Conservation (phyloP, 108 stramenopile species). For the Skeletonema potamos region DNA sequence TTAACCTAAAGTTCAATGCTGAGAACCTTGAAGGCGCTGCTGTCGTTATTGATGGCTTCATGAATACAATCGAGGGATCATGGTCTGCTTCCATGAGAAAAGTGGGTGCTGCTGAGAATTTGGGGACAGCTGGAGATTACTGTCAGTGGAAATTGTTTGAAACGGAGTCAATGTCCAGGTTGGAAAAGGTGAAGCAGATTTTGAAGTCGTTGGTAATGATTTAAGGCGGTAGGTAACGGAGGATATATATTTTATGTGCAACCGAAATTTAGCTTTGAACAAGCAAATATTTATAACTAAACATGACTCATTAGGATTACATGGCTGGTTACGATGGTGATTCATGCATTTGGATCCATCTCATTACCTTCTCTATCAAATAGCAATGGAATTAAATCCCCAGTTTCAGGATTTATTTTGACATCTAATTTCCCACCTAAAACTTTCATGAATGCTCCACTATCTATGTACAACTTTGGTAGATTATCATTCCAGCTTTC, state of each 20-base stretch:
- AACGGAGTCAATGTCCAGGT: neutral
- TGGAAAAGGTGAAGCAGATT: constrained; percentile 4
- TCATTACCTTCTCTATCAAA: constrained; percentile 71
- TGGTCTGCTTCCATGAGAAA: constrained; percentile 3
- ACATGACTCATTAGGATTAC: neutral
- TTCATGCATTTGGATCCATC: constrained; percentile 83
- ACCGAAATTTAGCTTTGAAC: neutral
- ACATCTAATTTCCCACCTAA: constrained; percentile 75
- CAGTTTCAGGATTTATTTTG: constrained; percentile 51
- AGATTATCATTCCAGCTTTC: constrained; percentile 64
- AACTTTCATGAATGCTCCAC: constrained; percentile 83
- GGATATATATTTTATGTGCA: neutral
- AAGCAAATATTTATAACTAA: neutral
- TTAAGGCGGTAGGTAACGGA: neutral
- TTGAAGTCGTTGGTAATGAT: constrained; percentile 12
- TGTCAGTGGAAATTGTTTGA: constrained; percentile 9
- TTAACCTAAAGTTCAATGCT: constrained; percentile 8
- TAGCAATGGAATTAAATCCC: constrained; percentile 50
- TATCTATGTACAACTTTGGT: constrained; percentile 77
- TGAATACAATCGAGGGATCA: constrained; percentile 6
- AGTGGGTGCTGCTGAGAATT: neutral
- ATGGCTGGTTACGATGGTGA: neutral
- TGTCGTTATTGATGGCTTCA: constrained; percentile 14
- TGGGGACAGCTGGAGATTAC: constrained; percentile 4
- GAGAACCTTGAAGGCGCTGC: constrained; percentile 12